Conservation (phyloP, 345 rosid species). For the Odontarrhena argentea region DNA sequence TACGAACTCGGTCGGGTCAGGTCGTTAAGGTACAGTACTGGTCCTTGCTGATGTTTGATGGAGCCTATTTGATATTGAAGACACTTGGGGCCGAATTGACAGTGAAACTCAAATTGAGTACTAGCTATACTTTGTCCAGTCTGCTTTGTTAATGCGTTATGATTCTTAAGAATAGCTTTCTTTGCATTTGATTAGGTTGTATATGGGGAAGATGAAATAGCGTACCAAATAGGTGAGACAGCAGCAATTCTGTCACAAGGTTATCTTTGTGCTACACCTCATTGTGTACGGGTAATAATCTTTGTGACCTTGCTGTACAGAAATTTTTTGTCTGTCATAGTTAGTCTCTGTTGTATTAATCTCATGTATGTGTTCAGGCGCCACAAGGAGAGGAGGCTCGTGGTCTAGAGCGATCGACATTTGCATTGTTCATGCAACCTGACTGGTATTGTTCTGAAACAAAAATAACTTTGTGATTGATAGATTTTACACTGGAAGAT, state of each 20-base stretch:
- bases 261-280: conserved; percentile 95
- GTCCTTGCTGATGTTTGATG: conserved; percentile 1
- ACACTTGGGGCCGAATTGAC: neutral
- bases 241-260: conserved; percentile 74
- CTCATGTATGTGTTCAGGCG: conserved; percentile 52
- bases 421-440: conserved; percentile 96
- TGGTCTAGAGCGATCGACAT: conserved; percentile 80
- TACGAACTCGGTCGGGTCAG: conserved; percentile 75
- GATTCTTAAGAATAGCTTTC: neutral
- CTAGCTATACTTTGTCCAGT: neutral
- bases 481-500: neutral
- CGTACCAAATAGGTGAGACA: conserved; percentile 97
- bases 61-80: neutral
- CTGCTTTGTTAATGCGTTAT: neutral
- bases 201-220: conserved; percentile 82
- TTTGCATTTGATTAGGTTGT: conserved; percentile 55
- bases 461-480: neutral
- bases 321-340: neutral
- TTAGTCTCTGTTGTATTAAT: neutral
- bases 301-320: neutral
- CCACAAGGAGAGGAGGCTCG: conserved; percentile 68
- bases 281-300: conserved; percentile 73
- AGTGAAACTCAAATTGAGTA: neutral
- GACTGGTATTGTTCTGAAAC: conserved; percentile 62
- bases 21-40: conserved; percentile 68